Evolutionary conservation across 345 rosid genomes (phyloP).

Genomic region (Lumnitzera littorea): DNA sequence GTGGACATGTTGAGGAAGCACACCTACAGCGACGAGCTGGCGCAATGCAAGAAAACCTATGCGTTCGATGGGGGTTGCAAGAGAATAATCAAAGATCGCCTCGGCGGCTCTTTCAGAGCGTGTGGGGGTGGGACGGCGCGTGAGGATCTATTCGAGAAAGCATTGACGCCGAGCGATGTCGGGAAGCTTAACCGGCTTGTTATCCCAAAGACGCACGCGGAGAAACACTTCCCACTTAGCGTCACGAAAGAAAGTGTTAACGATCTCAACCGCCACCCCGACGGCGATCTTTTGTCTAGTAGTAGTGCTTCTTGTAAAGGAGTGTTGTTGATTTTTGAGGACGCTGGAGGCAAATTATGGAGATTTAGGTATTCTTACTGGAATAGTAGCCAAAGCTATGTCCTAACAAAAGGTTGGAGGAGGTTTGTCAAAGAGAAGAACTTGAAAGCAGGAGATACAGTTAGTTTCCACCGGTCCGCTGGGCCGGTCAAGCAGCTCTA

Average conservation of each 20-base stretch:
- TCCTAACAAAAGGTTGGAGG: constrained; percentile 98
- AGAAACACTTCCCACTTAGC: constrained; percentile 53
- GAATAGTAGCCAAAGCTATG: constrained; percentile 97
- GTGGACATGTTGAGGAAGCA: constrained; percentile 59
- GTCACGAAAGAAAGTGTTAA: not conserved
- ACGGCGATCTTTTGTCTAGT: too few relatives aligned
- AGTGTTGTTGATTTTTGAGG: constrained; percentile 61
- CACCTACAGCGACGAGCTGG: constrained; percentile 47
- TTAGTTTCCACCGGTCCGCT: constrained; percentile 73
- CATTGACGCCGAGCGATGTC: constrained; percentile 88
- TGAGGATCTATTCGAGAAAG: constrained; percentile 73
- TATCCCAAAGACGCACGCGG: constrained; percentile 91
- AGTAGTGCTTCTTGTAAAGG: constrained; percentile 32
- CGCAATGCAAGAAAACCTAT: constrained; percentile 29
- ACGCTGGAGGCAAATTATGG: constrained; percentile 74
- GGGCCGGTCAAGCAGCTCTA: constrained; percentile 65
- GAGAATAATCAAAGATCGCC: not conserved
- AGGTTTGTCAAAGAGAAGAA: constrained; percentile 88
- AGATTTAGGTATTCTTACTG: constrained; percentile 91
- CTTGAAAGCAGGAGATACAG: constrained; percentile 78
- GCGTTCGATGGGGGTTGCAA: not conserved
- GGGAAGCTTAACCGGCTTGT: constrained; percentile 91
- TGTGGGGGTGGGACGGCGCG: constrained; percentile 26
- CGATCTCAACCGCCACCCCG: too few relatives aligned
- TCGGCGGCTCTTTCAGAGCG: not conserved